These are phyloP conservation scores for Monosporascus sp. DNA, from an alignment of 2,329 filamentous ascomycete species.

Conservation along the genomic window DNA sequence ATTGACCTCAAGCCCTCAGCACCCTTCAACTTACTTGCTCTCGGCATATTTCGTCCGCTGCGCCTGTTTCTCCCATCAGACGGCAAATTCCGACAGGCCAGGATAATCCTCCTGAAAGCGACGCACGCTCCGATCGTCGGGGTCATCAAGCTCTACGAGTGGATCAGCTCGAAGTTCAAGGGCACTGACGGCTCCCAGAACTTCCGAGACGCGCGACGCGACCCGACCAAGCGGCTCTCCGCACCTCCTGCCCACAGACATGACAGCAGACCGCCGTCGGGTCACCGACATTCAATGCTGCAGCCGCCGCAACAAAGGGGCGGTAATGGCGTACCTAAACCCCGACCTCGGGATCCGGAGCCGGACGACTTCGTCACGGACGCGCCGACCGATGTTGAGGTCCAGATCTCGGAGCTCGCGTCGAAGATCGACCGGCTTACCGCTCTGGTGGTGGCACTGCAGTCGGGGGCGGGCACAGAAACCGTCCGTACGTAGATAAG, in stretches of 20 bases:
- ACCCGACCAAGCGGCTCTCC: constrained; percentile 15
- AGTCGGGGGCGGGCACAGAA: constrained; percentile 25
- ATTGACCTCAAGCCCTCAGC: constrained; percentile 23
- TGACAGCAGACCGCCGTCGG: constrained; percentile 18
- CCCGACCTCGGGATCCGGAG: constrained; percentile 10
- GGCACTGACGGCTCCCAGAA: constrained; percentile 39
- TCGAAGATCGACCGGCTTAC: constrained; percentile 56
- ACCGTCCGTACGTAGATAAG: constrained; percentile 13
- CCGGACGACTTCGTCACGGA: constrained; percentile 31
- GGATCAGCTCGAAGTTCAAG: constrained; percentile 34
- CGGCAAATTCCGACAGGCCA: constrained; percentile 54
- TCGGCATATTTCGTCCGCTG: constrained; percentile 66
- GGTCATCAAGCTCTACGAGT: constrained; percentile 65
- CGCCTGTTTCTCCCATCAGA: constrained; percentile 62
- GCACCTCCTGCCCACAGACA: constrained; percentile 14
- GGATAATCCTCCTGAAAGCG: constrained; percentile 57
- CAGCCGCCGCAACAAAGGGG: constrained; percentile 17
- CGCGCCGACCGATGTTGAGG: constrained; percentile 39
- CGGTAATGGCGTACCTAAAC: constrained; percentile 14
- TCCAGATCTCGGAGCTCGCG: constrained; percentile 49
- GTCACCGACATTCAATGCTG: constrained; percentile 18
- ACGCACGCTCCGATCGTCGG: constrained; percentile 65
- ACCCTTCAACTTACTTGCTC: constrained; percentile 68
- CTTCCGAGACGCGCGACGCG: constrained; percentile 41
- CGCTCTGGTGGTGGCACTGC: constrained; percentile 44